These are phyloP conservation scores for Hypoxylon perforatum DNA, from an alignment of 495 filamentous ascomycete genomes.

Conservation along the genomic window DNA sequence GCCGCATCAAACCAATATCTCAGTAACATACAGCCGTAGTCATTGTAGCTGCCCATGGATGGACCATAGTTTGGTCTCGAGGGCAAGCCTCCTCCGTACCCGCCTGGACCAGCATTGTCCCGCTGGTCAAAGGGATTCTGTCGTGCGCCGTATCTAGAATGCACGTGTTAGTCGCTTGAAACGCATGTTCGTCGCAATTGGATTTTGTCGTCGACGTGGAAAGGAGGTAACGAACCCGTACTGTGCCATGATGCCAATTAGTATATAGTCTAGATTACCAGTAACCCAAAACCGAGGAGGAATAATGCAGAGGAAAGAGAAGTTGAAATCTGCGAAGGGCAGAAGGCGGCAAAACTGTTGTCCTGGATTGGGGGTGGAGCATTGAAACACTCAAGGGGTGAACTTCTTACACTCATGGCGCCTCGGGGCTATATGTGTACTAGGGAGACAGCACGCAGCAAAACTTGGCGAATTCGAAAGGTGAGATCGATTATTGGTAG, in stretches of 20 bases:
- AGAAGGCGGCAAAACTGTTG: slow-evolving; percentile 17
- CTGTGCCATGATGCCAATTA: slow-evolving; percentile 54
- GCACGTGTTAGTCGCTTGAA: slow-evolving; percentile 39
- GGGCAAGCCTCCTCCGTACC: slow-evolving; percentile 50
- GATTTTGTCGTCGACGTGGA: not conserved
- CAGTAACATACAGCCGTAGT: slow-evolving; percentile 60
- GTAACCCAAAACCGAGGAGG: slow-evolving; percentile 17
- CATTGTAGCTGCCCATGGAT: slow-evolving; percentile 56
- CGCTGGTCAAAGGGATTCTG: slow-evolving; percentile 65
- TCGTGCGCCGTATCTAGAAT: slow-evolving; percentile 56
- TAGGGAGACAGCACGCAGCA: slow-evolving; percentile 36
- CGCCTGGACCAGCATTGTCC: slow-evolving; percentile 43
- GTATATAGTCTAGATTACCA: slow-evolving; percentile 15
- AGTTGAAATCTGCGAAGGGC: slow-evolving; percentile 9
- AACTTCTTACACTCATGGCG: slow-evolving; percentile 62
- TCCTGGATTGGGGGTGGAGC: slow-evolving; percentile 22
- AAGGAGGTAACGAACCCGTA: slow-evolving; percentile 50
- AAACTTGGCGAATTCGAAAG: slow-evolving; percentile 16
- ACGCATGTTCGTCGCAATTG: slow-evolving; percentile 10
- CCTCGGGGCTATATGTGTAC: slow-evolving; percentile 27
- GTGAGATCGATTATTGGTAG: not conserved
- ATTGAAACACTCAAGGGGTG: slow-evolving; percentile 44
- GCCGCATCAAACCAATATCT: slow-evolving; percentile 20
- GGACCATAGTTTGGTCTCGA: slow-evolving; percentile 53
- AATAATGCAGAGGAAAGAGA: slow-evolving; percentile 16